Base-by-base conservation (phyloP, 2,329 filamentous ascomycete species). In the Hymenoscyphus occultus region DNA sequence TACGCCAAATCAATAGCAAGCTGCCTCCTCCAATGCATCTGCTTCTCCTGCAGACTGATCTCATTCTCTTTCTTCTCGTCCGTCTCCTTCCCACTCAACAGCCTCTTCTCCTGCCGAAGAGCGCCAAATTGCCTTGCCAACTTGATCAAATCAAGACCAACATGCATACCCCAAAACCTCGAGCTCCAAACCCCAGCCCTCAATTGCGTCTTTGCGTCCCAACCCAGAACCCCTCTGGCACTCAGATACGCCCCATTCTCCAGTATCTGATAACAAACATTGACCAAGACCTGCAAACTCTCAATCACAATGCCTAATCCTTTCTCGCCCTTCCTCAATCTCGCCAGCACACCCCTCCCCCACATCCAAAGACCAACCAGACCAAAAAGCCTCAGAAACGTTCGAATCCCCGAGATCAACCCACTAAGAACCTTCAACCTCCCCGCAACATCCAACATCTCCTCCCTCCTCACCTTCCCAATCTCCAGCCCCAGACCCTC, bases 221-320 rank as follows among this genome's bases (percentile, higher is more conserved):
- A 82, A 16, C 78, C 81, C 60, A 97, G 75, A 3, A 96, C 84
- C 22, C 89, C 88, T 76, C 93, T 93, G 66, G 82, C 81, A 2
- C 87, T 83, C 45, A 98, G 83, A 79, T 90, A 96, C 16, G 90
- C 90, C 48, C 84, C 83, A 78, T 97, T 97, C 81, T 99, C 95
- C 51, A 94, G 82, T 1, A 85, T 79, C 78, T 97, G 93, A 80
- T 90, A 96, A 10, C 80, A 75, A 10, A 90, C 78, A 76, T 90
- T 90, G 12, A 86, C 82, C 12, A 82, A 69, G 22, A 97, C 85
- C 76, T 95, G 90, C 6, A 84, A 79, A 77, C 87, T 89, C 28
- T 86, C 85, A 57, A 97, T 79, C 19, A 74, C 68, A 69, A 78
- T 81, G 68, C 82, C 78, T 57, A 79, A 70, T 5, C 76, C 71